phyloP scores from a whole-genome alignment of 805 yeast species.

The Candida sphagnicola region DNA sequence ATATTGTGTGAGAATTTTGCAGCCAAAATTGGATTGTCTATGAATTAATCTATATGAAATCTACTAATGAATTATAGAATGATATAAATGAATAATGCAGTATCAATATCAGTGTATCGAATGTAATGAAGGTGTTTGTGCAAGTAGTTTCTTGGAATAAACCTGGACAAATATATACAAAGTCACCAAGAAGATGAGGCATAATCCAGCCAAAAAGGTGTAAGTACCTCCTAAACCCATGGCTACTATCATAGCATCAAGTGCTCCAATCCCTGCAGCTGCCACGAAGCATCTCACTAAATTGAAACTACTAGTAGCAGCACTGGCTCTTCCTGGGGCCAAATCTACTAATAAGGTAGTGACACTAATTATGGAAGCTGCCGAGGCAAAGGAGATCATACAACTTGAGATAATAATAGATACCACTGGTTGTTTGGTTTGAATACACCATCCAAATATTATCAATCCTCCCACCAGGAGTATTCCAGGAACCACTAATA shows the following conservation, averaged over 20 bases:
- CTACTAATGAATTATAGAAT: too few species aligned
- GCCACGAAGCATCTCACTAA: conserved; percentile 68
- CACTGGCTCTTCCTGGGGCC: conserved; percentile 65
- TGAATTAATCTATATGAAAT: too few species aligned
- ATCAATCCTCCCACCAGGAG: conserved; percentile 29
- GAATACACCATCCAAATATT: conserved; percentile 71
- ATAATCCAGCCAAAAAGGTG: conserved; percentile 60
- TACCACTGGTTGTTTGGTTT: conserved; percentile 42
- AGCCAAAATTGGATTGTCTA: too few species aligned
- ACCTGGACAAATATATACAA: background rate
- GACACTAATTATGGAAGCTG: conserved; percentile 53
- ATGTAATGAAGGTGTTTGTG: too few species aligned
- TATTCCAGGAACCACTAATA: conserved; percentile 28
- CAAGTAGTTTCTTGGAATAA: background rate
- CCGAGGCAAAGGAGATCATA: conserved; percentile 54
- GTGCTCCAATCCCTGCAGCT: conserved; percentile 67
- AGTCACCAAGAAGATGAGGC: conserved; percentile 7
- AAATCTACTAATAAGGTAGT: conserved; percentile 74
- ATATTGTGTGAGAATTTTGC: too few species aligned
- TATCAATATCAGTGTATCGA: too few species aligned
- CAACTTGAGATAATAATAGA: conserved; percentile 58
- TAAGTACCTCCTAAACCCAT: conserved; percentile 75
- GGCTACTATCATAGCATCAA: conserved; percentile 52
- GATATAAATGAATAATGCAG: too few species aligned
- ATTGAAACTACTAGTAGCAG: conserved; percentile 72